A percentile compares a stretch with the other conserved stretches of the same genome.
Evolutionary conservation across 2,329 filamentous ascomycete genomes (phyloP).

Genomic region (Alternaria ventricosa): DNA sequence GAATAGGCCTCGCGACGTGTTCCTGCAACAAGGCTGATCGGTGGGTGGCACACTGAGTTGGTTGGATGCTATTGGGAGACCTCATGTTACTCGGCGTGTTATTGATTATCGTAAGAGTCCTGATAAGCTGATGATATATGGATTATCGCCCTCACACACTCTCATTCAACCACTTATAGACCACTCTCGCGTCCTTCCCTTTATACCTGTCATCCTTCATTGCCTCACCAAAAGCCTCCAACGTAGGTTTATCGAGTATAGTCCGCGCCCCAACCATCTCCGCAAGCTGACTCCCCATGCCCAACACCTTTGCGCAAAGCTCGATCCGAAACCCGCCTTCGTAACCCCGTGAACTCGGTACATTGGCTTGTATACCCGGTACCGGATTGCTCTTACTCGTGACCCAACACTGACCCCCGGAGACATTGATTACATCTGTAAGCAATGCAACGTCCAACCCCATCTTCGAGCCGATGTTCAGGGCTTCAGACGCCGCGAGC

Average conservation of each 20-base stretch:
- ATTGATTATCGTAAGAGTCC: no score
- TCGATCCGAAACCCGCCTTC: constrained; percentile 49
- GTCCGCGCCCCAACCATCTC: constrained; percentile 45
- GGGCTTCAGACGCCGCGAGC: constrained; percentile 69
- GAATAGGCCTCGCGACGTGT: not conserved
- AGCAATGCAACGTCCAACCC: constrained; percentile 68
- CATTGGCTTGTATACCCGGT: constrained; percentile 53
- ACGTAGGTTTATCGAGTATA: constrained; percentile 39
- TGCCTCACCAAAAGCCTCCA: constrained; percentile 39
- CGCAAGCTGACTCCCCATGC: constrained; percentile 44
- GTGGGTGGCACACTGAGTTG: no score
- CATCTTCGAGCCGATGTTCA: constrained; percentile 67
- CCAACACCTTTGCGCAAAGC: constrained; percentile 42
- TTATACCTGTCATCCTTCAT: constrained; percentile 37
- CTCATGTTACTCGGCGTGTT: no score
- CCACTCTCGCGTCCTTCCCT: constrained; percentile 42
- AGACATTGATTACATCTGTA: constrained; percentile 85
- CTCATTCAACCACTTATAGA: constrained; percentile 44
- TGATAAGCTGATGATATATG: no score
- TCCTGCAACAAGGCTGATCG: not conserved
- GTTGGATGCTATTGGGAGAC: no score
- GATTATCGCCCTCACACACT: no score
- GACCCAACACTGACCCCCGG: constrained; percentile 91
- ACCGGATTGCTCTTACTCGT: constrained; percentile 94
- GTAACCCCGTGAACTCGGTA: constrained; percentile 48